A percentile compares a stretch with the other conserved stretches of the same genome.
phyloP scores from a whole-genome alignment of 345 rosid species.

The Brassica cretica region DNA sequence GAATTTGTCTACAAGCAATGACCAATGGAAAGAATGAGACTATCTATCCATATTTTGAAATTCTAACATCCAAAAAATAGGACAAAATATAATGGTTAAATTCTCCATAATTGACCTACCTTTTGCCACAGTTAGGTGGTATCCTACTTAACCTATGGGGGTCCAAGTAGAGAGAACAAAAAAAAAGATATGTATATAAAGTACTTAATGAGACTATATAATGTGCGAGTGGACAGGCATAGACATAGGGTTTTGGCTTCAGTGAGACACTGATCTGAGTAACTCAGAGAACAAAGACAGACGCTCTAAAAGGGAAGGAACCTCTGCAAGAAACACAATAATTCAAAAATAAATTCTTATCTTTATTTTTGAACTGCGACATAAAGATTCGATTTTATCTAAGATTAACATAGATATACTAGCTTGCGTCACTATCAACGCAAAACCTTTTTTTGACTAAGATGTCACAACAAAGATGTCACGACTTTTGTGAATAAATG shows the following conservation, averaged over 20 bases:
- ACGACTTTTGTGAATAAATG: constrained; percentile 29
- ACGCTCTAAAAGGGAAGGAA: constrained; percentile 35
- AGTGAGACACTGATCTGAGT: constrained; percentile 38
- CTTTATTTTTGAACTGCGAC: constrained; percentile 29
- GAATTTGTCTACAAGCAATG: constrained; percentile 17
- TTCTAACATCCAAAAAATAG: too few species aligned
- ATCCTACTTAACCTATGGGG: constrained; percentile 19
- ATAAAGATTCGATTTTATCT: constrained; percentile 35
- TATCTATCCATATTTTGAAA: too few species aligned
- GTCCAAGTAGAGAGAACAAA: neutral
- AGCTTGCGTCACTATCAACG: constrained; percentile 44
- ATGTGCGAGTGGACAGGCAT: constrained; percentile 29
- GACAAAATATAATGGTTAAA: too few species aligned
- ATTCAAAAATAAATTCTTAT: neutral
- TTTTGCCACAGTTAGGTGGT: constrained; percentile 24
- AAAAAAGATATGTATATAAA: neutral
- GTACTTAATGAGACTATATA: constrained; percentile 1
- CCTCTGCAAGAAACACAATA: constrained; percentile 25
- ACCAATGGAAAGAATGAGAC: constrained; percentile 1
- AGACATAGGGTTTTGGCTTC: constrained; percentile 20
- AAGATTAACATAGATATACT: constrained; percentile 26
- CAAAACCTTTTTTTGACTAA: constrained; percentile 37
- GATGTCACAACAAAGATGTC: too few species aligned
- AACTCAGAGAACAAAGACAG: constrained; percentile 40
- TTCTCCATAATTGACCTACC: neutral